Percentiles rank a stretch among this genome's conserved stretches.
phyloP scores from a whole-genome alignment of 768 basidiomycete genomes.

The Russula ochroleuca region DNA sequence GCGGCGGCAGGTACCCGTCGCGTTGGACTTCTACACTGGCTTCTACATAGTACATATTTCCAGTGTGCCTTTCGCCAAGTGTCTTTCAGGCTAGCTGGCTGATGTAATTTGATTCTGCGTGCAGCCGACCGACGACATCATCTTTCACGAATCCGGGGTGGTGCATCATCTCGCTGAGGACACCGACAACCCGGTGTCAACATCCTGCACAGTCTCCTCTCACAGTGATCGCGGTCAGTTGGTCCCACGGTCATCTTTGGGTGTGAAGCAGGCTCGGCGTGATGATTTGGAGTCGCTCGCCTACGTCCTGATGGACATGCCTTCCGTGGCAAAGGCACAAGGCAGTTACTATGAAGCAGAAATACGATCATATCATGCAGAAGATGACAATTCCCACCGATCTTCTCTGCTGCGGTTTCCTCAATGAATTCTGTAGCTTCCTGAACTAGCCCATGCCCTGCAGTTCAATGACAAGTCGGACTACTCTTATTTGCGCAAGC shows the following conservation, averaged over 20 bases:
- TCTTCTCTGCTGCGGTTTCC: too few relatives aligned
- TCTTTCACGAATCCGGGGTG: constrained; percentile 72
- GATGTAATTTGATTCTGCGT: not conserved
- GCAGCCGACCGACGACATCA: constrained; percentile 67
- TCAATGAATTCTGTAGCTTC: too few relatives aligned
- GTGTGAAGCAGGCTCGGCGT: too few relatives aligned
- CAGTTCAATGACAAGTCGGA: too few relatives aligned
- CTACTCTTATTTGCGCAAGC: too few relatives aligned
- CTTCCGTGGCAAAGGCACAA: too few relatives aligned
- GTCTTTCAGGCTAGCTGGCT: not conserved
- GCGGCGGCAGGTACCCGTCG: constrained; percentile 57
- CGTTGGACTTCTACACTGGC: constrained; percentile 66
- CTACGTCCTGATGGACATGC: too few relatives aligned
- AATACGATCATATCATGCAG: too few relatives aligned
- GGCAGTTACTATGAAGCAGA: too few relatives aligned
- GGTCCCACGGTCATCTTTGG: constrained; percentile 59
- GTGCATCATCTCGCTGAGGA: constrained; percentile 39
- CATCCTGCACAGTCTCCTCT: constrained; percentile 67
- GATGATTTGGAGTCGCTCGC: too few relatives aligned
- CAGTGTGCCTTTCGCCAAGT: constrained; percentile 44
- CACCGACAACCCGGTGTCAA: constrained; percentile 48
- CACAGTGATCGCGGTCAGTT: constrained; percentile 52
- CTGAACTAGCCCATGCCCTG: too few relatives aligned
- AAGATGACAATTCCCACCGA: too few relatives aligned
- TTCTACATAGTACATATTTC: constrained; percentile 88